Base-by-base conservation (phyloP, 495 filamentous ascomycete genomes). In the Durotheca rogersii region DNA sequence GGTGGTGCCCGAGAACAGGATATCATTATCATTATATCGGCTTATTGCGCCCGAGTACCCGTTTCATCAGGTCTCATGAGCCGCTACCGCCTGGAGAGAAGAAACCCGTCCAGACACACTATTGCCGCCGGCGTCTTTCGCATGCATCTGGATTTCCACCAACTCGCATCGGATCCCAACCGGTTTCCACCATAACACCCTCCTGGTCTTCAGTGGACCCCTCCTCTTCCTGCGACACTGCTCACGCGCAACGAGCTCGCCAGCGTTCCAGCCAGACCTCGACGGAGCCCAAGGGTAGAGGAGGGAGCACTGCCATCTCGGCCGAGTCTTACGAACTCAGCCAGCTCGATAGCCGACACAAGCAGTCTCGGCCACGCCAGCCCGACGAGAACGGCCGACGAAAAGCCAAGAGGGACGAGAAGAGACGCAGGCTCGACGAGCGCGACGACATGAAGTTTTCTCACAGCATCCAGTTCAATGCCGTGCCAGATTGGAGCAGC, bases 381-480 rank as follows among this genome's bases (percentile, higher is more conserved):
- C 38, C 54, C 30, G 36, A 34, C 16, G 48, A 29, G 34, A 48
- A 67, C 37, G 50, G 41, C 23, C 33, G 59, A 40, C 51, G 61
- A 32, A 51, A 66, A 54, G 46, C 56, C 7, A 75, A 70, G 63
- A 66, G 68, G n/a, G 68, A 66, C 38, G 67, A 68, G 55, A 80
- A 81, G 70, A 72, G 70, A 56, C 60, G 69, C 39, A 74, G 78
- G 73, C 77, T 84, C 33, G 77, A 80, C 50, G 67, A 81, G 64
- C 80, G 73, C 42, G 81, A 84, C 84, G 89, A 90, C 55, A 99
- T 99, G 93, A 97, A 96, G 81, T 99, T 99, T 78, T 96, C 93
- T 39, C 93, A 97, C 66, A 97, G 94, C 71, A 84, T 99, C 56
- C 93, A 99, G 74, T 99, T 99, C 72, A 99, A 99, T 72, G 90